A percentile compares a stretch with the other conserved stretches of the same genome.
These are phyloP conservation scores for Blastobotrys indianensis DNA, from an alignment of 1,139 yeast species.

Conservation along the genomic window DNA sequence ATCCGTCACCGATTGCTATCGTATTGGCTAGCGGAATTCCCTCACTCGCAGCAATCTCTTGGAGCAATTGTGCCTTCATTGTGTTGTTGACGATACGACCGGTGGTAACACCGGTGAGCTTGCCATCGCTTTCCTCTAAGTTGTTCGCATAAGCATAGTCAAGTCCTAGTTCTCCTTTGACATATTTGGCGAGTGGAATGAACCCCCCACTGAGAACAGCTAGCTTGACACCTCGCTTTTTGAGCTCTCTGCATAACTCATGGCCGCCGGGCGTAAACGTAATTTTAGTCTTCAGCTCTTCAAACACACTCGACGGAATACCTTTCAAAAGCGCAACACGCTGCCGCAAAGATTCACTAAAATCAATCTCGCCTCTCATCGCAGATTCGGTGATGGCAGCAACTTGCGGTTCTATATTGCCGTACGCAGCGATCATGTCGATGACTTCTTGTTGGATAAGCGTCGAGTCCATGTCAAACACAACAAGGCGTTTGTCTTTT, in stretches of 20 bases:
- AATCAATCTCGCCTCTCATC: conserved; percentile 96
- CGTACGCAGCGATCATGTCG: conserved; percentile 86
- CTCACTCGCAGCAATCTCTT: conserved; percentile 61
- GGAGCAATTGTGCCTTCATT: conserved; percentile 68
- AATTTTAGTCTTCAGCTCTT: conserved; percentile 63
- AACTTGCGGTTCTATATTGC: conserved; percentile 70
- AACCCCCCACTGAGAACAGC: conserved; percentile 97
- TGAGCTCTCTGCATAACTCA: conserved; percentile 60
- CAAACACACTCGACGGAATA: conserved; percentile 73
- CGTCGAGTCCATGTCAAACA: conserved; percentile 98
- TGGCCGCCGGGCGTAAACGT: conserved; percentile 76
- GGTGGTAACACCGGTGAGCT: conserved; percentile 47
- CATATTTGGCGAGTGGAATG: conserved; percentile 74
- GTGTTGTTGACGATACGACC: conserved; percentile 87
- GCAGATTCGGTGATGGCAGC: conserved; percentile 85
- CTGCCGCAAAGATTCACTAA: conserved; percentile 68
- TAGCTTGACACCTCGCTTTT: conserved; percentile 54
- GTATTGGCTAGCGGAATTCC: conserved; percentile 46
- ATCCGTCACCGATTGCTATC: conserved; percentile 96
- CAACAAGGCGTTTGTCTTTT: conserved; percentile 54
- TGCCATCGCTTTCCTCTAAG: conserved; percentile 45
- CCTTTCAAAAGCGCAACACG: conserved; percentile 79
- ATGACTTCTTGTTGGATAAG: conserved; percentile 94
- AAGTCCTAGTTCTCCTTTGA: conserved; percentile 60
- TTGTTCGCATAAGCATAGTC: conserved; percentile 87